Evolutionary conservation across 305 asterid genomes (phyloP).

Genomic region (Plantago coronopus): DNA sequence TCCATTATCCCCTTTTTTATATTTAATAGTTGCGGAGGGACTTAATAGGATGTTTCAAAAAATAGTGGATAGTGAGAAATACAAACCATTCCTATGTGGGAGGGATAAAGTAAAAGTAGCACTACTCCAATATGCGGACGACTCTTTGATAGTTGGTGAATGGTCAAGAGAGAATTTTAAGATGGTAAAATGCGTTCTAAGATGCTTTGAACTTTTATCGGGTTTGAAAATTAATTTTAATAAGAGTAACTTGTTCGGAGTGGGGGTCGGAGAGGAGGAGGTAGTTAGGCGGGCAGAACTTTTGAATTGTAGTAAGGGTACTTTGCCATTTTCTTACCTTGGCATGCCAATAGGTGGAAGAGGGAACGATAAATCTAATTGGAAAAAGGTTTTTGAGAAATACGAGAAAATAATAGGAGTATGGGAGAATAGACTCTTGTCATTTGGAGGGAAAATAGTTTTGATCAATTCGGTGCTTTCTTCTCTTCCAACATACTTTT

Average conservation of each 20-base stretch:
- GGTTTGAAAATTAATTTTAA: no score
- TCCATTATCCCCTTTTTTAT: background rate
- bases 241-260: background rate
- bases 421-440: background rate
- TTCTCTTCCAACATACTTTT: no score
- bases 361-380: no score
- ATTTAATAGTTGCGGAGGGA: background rate
- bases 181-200: no score
- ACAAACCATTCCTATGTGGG: no score
- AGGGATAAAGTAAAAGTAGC: no score
- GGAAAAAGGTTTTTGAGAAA: background rate
- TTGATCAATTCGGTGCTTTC: background rate
- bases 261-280: background rate
- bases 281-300: no score
- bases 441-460: no score
- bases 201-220: no score
- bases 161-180: accelerated
- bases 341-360: background rate
- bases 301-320: background rate
- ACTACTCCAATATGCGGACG: no score
- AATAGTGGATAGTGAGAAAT: no score
- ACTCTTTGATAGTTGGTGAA: background rate
- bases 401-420: no score
- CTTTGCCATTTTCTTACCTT: background rate
- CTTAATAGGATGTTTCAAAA: background rate